Evolutionary conservation across 2,329 filamentous ascomycete species (phyloP).

Genomic region (Periconia macrospinosa): DNA sequence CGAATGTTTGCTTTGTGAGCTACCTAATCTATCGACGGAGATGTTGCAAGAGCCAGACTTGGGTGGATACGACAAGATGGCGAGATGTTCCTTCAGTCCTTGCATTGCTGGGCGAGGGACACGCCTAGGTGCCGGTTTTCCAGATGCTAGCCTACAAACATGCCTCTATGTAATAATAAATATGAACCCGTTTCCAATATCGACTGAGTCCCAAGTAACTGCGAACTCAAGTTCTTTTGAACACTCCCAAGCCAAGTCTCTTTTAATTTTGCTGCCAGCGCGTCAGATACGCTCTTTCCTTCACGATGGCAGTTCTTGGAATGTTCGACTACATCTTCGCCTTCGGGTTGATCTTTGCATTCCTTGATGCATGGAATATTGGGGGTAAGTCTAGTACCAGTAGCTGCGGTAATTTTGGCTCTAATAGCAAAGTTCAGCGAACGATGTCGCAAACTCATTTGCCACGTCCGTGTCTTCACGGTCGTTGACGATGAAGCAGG

Average conservation of each 20-base stretch:
- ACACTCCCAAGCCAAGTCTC: background rate
- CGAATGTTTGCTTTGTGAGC: too few species aligned
- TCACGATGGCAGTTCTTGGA: background rate
- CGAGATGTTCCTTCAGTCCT: background rate
- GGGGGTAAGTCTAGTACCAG: too few species aligned
- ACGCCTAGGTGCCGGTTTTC: background rate
- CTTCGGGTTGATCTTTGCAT: conserved; percentile 66
- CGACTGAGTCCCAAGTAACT: background rate
- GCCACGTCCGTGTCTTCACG: conserved; percentile 52
- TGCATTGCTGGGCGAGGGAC: background rate
- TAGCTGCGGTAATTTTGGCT: too few species aligned
- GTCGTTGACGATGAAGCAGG: conserved; percentile 51
- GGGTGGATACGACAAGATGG: background rate
- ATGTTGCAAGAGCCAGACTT: background rate
- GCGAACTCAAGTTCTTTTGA: background rate
- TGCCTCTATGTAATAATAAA: background rate
- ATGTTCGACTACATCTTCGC: conserved; percentile 64
- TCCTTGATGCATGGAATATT: conserved; percentile 69
- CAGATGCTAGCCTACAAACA: background rate
- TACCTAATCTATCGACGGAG: background rate
- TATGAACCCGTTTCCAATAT: background rate
- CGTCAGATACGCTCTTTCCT: background rate
- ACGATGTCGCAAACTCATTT: conserved; percentile 55
- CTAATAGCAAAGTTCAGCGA: too few species aligned
- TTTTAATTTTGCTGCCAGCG: background rate